A percentile compares a stretch with the other conserved stretches of the same genome.
phyloP scores from a whole-genome alignment of 257 asterid genomes.

The Gentiana dahurica region DNA sequence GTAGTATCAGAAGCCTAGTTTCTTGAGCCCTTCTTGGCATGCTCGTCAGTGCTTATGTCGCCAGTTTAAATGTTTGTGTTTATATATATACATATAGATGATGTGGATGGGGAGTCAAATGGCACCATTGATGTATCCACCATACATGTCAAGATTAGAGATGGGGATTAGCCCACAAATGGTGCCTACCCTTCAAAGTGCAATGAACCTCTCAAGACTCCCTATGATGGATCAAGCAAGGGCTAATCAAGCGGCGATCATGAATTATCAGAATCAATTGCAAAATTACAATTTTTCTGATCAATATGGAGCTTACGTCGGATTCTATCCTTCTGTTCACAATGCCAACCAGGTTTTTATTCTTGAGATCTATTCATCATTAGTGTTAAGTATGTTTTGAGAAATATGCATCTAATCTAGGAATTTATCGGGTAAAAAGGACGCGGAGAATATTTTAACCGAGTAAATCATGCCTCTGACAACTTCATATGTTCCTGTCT shows the following conservation, averaged over 20 bases:
- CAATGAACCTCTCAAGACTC: conserved; percentile 43
- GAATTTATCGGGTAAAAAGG: too few relatives aligned
- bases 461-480: too few relatives aligned
- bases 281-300: conserved; percentile 36
- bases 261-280: conserved; percentile 41
- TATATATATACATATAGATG: conserved; percentile 26
- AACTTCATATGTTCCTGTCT: background rate
- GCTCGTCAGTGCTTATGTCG: background rate
- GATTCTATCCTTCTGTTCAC: conserved; percentile 40
- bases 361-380: background rate
- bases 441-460: background rate
- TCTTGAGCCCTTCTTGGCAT: background rate
- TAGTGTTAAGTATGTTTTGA: background rate
- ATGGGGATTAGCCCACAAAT: conserved; percentile 50
- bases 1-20: background rate
- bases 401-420: too few relatives aligned
- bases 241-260: conserved; percentile 28
- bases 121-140: conserved; percentile 72
- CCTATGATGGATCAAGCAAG: conserved; percentile 40
- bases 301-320: conserved; percentile 57
- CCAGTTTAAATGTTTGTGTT: too few relatives aligned
- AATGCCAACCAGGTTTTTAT: conserved; percentile 44
- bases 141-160: conserved; percentile 55
- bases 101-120: conserved; percentile 90
- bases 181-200: conserved; percentile 40